A percentile compares a stretch with the other conserved stretches of the same genome.
Conservation (phyloP, 768 basidiomycete species). For the Kwoniella pini region DNA sequence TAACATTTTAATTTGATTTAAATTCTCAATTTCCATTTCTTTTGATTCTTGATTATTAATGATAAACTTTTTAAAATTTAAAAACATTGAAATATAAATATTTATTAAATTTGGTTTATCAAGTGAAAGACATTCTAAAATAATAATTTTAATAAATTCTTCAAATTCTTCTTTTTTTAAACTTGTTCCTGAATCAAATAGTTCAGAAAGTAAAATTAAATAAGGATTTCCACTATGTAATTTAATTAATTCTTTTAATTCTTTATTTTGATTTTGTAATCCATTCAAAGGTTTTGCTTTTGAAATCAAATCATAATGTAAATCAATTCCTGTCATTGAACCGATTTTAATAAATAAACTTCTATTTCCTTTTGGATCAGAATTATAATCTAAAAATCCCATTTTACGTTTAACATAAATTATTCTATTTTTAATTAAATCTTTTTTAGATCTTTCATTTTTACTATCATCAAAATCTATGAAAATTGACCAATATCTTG, state of each 20-base stretch:
- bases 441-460: conserved; percentile 66
- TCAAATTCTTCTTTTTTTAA: conserved; percentile 3
- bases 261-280: conserved; percentile 65
- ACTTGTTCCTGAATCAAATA: conserved; percentile 57
- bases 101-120: conserved; percentile 81
- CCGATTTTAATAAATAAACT: conserved; percentile 87
- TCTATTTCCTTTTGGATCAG: conserved; percentile 89
- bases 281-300: conserved; percentile 62
- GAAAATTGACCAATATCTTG: conserved; percentile 91
- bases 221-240: conserved; percentile 80
- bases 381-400: conserved; percentile 87
- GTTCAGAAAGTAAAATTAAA: conserved; percentile 73
- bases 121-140: conserved; percentile 81
- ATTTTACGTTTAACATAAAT: conserved; percentile 89
- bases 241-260: conserved; percentile 80
- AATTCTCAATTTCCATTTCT: conserved; percentile 9
- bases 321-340: conserved; percentile 72
- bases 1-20: conserved; percentile 24
- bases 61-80: conserved; percentile 62
- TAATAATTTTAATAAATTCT: conserved; percentile 35
- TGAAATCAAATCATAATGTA: conserved; percentile 83
- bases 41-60: no score
- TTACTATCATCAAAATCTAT: conserved; percentile 64
- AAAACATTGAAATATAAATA: conserved; percentile 71
- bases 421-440: conserved; percentile 73